Evolutionary conservation across 2,329 filamentous ascomycete genomes (phyloP), one percentile per base, ranked within the genome.

Genomic region (Bipolaris sorokiniana): DNA sequence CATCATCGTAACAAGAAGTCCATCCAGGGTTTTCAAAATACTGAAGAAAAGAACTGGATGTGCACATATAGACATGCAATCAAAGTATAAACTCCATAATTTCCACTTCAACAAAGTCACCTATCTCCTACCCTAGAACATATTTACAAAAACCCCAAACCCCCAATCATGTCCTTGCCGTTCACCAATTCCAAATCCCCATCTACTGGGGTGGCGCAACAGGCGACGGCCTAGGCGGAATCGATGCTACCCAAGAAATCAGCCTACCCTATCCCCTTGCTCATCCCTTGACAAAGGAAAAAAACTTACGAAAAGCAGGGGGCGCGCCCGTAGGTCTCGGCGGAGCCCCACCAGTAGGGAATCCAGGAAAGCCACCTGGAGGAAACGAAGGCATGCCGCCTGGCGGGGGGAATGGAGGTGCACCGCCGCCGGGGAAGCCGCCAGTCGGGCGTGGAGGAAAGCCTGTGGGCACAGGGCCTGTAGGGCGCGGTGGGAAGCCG

Each of bases 301-400:
- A 16, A 3, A 10, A 44, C 46, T 50, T 37, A 45, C 46, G 54
- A 16, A 47, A 34, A n/a, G n/a, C 48, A n/a, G 41, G 41, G 18
- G 42, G 42, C 5, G 28, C 40, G 33, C 48, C 53, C 15, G 53
- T 51, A 3, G 53, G 47, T 7, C 37, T 37, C 4, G 54, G 54
- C 7, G 42, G 42, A 3, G 16, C 6, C n/a, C 50, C 51, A 13
- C 50, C 52, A 42, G 34, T 55, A n/a, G 56, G 51, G 13, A 34
- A 18, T 10, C 38, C 41, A 18, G 58, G 58, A 15, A 54, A 48
- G 15, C 51, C 47, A 2, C 57, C 48, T 7, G 38, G 10, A 5
- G 38, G 38, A 3, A 9, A 11, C 16, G 37, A 18, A 3, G 34
- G 22, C 22, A 22, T 5, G 13, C 50, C 46, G 3, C 57, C 48